Evolutionary conservation across 768 basidiomycete species (phyloP).

Genomic region (Leucosporidium creatinivorum): DNA sequence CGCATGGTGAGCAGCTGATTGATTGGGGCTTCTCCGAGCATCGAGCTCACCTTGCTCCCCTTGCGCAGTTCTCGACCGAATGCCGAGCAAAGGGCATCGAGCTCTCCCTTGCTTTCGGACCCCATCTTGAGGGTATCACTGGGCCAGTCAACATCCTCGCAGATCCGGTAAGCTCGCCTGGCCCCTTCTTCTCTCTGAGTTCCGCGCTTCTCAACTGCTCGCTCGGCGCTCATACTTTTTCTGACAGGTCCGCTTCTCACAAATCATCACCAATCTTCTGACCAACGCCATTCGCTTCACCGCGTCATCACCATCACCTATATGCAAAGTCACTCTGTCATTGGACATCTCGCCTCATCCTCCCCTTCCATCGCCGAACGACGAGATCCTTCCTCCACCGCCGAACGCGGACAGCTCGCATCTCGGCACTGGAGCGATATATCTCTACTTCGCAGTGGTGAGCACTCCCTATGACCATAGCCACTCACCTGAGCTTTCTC

Average conservation of each 20-base stretch:
- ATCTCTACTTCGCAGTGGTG: conserved; percentile 38
- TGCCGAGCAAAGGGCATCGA: conserved; percentile 40
- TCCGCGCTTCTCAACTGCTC: no score
- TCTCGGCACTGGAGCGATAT: conserved; percentile 32
- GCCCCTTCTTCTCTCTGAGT: no score
- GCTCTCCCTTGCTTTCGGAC: conserved; percentile 38
- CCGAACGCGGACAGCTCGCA: conserved; percentile 36
- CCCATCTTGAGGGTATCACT: background rate
- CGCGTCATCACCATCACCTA: conserved; percentile 32
- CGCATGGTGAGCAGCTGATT: conserved; percentile 19
- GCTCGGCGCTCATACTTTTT: background rate
- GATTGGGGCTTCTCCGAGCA: no score
- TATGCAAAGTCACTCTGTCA: conserved; percentile 32
- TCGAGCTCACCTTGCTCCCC: no score
- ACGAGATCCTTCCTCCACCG: conserved; percentile 33
- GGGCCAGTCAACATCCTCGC: no score
- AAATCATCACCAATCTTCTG: conserved; percentile 42
- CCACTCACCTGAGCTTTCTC: no score
- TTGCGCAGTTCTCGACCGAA: conserved; percentile 37
- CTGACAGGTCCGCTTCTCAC: conserved; percentile 36
- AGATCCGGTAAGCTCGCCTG: no score
- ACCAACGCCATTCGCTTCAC: conserved; percentile 42
- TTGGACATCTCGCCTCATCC: conserved; percentile 38
- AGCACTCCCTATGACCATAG: no score
- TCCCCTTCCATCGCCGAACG: background rate